These are phyloP conservation scores for Papiliotrema flavescens DNA, from an alignment of 1,284 basidiomycete genomes.

Conservation along the genomic window DNA sequence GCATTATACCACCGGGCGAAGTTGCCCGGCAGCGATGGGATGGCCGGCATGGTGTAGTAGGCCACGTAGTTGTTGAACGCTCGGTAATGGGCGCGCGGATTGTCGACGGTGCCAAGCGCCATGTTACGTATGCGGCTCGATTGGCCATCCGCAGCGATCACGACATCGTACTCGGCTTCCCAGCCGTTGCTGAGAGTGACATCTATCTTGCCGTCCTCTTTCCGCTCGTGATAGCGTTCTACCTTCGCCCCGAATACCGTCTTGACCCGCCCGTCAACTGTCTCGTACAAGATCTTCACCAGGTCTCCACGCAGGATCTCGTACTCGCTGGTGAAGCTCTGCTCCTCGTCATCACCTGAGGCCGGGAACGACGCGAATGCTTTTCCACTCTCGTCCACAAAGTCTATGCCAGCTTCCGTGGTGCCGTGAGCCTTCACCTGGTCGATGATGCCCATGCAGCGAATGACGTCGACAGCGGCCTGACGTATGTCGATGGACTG, in stretches of 20 bases:
- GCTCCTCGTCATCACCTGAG: not conserved
- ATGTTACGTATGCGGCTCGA: constrained; percentile 2
- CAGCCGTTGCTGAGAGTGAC: constrained; percentile 31
- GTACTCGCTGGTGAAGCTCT: constrained; percentile 14
- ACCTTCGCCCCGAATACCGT: constrained; percentile 28
- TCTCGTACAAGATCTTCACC: constrained; percentile 35
- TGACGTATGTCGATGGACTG: constrained; percentile 44
- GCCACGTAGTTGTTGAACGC: constrained; percentile 3
- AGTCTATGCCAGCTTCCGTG: constrained; percentile 33
- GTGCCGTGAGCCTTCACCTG: constrained; percentile 28
- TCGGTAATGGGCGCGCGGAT: not conserved
- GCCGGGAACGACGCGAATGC: constrained; percentile 24
- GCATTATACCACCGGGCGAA: constrained; percentile 4
- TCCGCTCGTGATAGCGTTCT: constrained; percentile 14
- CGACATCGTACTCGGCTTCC: constrained; percentile 23
- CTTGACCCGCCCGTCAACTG: constrained; percentile 17
- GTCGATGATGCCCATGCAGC: constrained; percentile 35
- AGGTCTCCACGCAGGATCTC: constrained; percentile 47
- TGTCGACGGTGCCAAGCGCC: not conserved
- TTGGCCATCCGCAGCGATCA: constrained; percentile 16
- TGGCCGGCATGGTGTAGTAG: constrained; percentile 10
- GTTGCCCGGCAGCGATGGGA: not conserved
- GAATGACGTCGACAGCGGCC: constrained; percentile 30
- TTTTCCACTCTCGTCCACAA: constrained; percentile 25
- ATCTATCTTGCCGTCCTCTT: constrained; percentile 20